Evolutionary conservation across 768 basidiomycete genomes (phyloP), one percentile per base, ranked within the genome.

Genomic region (Candolleomyces eurysporus): DNA sequence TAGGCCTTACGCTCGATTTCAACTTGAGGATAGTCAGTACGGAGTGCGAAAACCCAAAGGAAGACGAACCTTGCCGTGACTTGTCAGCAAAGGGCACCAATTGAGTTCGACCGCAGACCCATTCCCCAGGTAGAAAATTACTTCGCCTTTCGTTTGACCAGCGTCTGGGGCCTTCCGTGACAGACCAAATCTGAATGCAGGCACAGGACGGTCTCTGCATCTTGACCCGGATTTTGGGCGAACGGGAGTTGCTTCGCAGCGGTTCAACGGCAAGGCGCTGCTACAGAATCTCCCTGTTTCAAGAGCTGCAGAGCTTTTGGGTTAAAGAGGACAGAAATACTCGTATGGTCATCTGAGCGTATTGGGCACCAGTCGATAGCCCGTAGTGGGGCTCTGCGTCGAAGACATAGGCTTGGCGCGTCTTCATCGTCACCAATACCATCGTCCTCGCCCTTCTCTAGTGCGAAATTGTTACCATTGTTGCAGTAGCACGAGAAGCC

Each of bases 301-400:
- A 26, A n/a, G 42, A 32, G 53, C 56, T 48, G 39, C 58, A 55
- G 57, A 26, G 4, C 26, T 32, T 40, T 13, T 42, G 49, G 43
- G 11, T 16, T 49, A 52, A 55, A 1, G 31, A 36, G n/a, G 8
- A 68, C 26, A 26, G 26, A 26, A 79, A 65, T 66, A 91, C 91
- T 69, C 52, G 75, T 63, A 43, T 85, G 79, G 53, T 87, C 86
- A 40, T 80, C 75, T 21, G 78, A 73, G 62, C 89, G 82, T 22
- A 88, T 85, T 3, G 97, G 96, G 71, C 94, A 95, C 96, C 96
- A 98, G 65, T 96, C 94, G 40, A 96, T 68, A 2, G 87, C 92
- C 88, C 91, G 93, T 19, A 92, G 90, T 0, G 93, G 90, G 3
- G 89, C 90, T 97, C 97, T 0, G 91, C 89, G 63, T 89, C 92